Evolutionary conservation across 2,329 filamentous ascomycete genomes (phyloP).

Genomic region (Pseudocercospora macadamiae): DNA sequence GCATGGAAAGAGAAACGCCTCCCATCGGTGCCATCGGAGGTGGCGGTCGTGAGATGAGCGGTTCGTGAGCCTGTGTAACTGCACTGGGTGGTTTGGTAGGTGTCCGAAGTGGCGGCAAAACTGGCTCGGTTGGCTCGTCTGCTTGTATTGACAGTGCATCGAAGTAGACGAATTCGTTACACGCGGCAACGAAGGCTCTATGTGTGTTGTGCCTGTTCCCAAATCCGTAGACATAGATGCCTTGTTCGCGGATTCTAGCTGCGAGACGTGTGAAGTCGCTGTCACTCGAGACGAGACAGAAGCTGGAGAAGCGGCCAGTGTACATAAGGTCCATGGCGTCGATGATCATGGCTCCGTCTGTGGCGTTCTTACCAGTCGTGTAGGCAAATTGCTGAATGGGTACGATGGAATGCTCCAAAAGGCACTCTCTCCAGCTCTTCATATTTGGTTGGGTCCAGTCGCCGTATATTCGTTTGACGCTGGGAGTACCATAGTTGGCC

Average conservation of each 20-base stretch:
- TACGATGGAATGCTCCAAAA: constrained; percentile 32
- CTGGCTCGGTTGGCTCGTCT: background rate
- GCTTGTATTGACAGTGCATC: constrained; percentile 27
- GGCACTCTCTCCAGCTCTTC: constrained; percentile 31
- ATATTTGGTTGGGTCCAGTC: constrained; percentile 35
- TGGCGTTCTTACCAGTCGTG: constrained; percentile 38
- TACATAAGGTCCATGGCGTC: constrained; percentile 43
- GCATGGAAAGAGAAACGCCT: background rate
- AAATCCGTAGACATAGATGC: constrained; percentile 40
- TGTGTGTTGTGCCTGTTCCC: constrained; percentile 36
- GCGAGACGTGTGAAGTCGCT: constrained; percentile 43
- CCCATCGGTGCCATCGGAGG: background rate
- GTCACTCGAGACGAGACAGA: constrained; percentile 42
- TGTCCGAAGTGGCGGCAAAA: background rate
- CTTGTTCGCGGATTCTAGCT: constrained; percentile 41
- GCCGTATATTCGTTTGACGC: constrained; percentile 37
- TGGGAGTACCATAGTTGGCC: constrained; percentile 39
- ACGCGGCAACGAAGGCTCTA: constrained; percentile 35
- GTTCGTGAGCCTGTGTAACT: background rate
- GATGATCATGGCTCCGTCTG: constrained; percentile 41
- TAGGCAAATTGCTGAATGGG: constrained; percentile 39
- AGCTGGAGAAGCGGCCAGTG: constrained; percentile 38
- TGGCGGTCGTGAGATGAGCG: background rate
- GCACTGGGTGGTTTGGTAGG: background rate
- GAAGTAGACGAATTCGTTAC: constrained; percentile 37